Conservation (phyloP, 2,329 filamentous ascomycete genomes). For the Penicillium sp. region DNA sequence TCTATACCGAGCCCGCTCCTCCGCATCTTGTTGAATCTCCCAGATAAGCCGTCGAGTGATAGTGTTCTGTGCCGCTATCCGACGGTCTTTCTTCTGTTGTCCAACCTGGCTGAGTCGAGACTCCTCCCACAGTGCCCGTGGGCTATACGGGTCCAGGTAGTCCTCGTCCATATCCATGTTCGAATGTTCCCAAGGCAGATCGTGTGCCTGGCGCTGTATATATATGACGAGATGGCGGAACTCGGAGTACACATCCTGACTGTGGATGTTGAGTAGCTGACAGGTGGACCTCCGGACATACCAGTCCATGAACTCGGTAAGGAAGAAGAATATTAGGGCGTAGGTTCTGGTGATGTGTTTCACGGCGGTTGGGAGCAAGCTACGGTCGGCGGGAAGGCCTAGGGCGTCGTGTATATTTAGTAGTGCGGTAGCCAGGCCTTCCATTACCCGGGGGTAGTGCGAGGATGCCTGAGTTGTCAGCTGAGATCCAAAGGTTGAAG, state of each 20-base stretch:
- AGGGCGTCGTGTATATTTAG: constrained; percentile 36
- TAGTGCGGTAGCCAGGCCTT: constrained; percentile 35
- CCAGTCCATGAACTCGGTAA: constrained; percentile 42
- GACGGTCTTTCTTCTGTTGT: constrained; percentile 32
- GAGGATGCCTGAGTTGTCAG: constrained; percentile 31
- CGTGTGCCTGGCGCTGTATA: constrained; percentile 28
- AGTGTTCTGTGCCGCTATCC: constrained; percentile 36
- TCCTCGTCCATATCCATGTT: constrained; percentile 30
- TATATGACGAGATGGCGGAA: constrained; percentile 36
- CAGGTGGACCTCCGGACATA: constrained; percentile 37
- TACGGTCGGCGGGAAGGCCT: constrained; percentile 13
- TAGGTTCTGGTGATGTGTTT: constrained; percentile 34
- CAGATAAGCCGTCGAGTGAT: constrained; percentile 39
- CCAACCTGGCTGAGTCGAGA: constrained; percentile 37
- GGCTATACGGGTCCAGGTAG: constrained; percentile 20
- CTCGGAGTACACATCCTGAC: constrained; percentile 36
- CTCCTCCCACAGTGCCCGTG: constrained; percentile 31
- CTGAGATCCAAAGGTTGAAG: no score
- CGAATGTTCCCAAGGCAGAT: constrained; percentile 19
- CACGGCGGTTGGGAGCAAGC: constrained; percentile 15
- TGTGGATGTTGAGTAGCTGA: constrained; percentile 36
- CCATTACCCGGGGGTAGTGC: constrained; percentile 36
- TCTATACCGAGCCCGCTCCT: constrained; percentile 28
- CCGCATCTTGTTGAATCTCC: constrained; percentile 38
- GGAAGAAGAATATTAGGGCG: constrained; percentile 37